phyloP scores from a whole-genome alignment of 2,329 filamentous ascomycete genomes.

The Ceratocystis ficicola region DNA sequence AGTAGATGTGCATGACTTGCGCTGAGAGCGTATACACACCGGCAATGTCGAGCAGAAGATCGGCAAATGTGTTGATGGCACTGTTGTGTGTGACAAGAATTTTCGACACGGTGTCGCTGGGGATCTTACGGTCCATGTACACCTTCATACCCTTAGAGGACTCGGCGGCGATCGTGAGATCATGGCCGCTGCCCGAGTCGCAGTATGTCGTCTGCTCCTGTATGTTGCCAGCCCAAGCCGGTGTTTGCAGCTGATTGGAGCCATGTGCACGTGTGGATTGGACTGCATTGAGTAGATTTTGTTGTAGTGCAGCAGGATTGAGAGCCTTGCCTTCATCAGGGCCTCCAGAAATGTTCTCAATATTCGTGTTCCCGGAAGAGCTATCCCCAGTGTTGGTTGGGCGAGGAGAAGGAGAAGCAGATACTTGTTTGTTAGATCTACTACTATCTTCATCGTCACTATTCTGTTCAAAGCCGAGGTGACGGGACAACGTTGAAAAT shows the following conservation, averaged over 20 bases:
- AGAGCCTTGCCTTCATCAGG: constrained; percentile 41
- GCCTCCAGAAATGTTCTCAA: constrained; percentile 22
- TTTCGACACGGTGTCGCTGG: constrained; percentile 27
- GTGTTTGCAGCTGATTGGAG: constrained; percentile 58
- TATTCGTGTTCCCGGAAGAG: constrained; percentile 6
- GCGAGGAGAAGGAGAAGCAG: constrained; percentile 3
- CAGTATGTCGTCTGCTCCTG: constrained; percentile 80
- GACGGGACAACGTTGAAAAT: constrained; percentile 56
- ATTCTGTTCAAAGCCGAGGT: constrained; percentile 52
- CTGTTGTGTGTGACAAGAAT: constrained; percentile 52
- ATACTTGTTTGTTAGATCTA: neutral
- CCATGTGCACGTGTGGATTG: constrained; percentile 66
- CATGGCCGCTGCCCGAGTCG: constrained; percentile 60
- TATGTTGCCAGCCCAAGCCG: constrained; percentile 54
- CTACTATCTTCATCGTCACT: constrained; percentile 34
- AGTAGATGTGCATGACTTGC: constrained; percentile 70
- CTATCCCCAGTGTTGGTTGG: neutral
- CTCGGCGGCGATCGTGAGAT: constrained; percentile 59
- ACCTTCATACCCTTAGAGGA: constrained; percentile 61
- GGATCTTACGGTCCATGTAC: constrained; percentile 50
- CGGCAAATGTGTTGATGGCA: constrained; percentile 57
- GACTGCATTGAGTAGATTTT: constrained; percentile 67
- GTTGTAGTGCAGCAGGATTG: constrained; percentile 48
- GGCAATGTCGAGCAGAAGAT: constrained; percentile 55
- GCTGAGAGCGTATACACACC: constrained; percentile 59